Evolutionary conservation across 106 monocot species (phyloP).

Genomic region (Hemerocallis citrina): DNA sequence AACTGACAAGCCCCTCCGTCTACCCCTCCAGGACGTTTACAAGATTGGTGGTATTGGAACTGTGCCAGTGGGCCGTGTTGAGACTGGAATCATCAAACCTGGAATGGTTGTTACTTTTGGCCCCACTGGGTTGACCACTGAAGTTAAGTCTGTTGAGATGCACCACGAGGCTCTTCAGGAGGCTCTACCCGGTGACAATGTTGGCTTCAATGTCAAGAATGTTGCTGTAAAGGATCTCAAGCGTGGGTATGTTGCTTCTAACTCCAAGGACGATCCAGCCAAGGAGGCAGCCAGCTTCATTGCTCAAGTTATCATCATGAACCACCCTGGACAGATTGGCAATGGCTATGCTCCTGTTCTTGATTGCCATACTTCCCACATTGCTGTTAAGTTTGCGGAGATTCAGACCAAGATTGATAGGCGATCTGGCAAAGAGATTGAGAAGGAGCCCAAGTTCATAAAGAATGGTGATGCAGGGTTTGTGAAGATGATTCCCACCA

Average conservation of each 20-base stretch:
- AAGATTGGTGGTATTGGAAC: conserved; percentile 19
- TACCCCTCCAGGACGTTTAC: conserved; percentile 19
- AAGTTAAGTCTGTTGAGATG: conserved; percentile 20
- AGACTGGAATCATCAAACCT: conserved; percentile 10
- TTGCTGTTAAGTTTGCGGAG: conserved; percentile 51
- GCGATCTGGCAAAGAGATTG: conserved; percentile 45
- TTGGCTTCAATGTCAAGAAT: conserved; percentile 22
- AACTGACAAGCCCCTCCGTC: conserved; percentile 15
- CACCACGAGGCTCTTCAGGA: conserved; percentile 12
- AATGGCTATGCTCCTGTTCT: conserved; percentile 48
- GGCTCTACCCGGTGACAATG: conserved; percentile 15
- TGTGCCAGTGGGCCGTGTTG: conserved; percentile 16
- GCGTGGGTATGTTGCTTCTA: conserved; percentile 14
- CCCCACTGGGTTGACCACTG: conserved; percentile 11
- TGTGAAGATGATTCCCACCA: conserved; percentile 77
- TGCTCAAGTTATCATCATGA: conserved; percentile 40
- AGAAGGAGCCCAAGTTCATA: conserved; percentile 62
- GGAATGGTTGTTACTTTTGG: conserved; percentile 22
- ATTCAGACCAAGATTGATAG: conserved; percentile 50
- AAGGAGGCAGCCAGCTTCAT: conserved; percentile 19
- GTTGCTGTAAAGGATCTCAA: conserved; percentile 22
- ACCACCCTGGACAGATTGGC: conserved; percentile 39
- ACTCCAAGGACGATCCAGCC: conserved; percentile 15
- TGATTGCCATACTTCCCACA: conserved; percentile 53
- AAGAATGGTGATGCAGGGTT: conserved; percentile 72